phyloP scores from a whole-genome alignment of 1,284 basidiomycete genomes.

The Fomitopsis schrenkii region DNA sequence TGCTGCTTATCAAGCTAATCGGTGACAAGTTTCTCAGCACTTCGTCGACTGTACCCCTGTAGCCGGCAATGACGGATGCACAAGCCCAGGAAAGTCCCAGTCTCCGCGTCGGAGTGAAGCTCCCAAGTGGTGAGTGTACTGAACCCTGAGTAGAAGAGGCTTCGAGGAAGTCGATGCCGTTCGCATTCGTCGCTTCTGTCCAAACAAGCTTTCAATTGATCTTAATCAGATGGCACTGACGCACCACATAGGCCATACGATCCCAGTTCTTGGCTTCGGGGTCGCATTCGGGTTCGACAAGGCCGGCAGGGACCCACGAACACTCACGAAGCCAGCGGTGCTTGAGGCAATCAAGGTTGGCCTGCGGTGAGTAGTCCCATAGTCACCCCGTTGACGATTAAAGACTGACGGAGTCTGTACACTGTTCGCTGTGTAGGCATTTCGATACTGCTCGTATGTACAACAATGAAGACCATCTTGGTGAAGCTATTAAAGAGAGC shows the following conservation, averaged over 20 bases:
- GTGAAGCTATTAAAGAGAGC: constrained; percentile 51
- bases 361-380: constrained; percentile 48
- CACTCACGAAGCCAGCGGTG: constrained; percentile 52
- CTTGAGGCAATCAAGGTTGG: constrained; percentile 66
- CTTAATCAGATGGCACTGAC: neutral
- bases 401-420: neutral
- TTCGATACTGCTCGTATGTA: constrained; percentile 74
- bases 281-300: constrained; percentile 31
- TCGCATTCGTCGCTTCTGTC: neutral
- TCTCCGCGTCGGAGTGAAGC: too few relatives aligned
- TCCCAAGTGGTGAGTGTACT: neutral
- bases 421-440: constrained; percentile 46
- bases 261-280: constrained; percentile 78
- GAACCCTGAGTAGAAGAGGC: too few relatives aligned
- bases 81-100: too few relatives aligned
- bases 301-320: constrained; percentile 49
- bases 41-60: too few relatives aligned
- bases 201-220: neutral
- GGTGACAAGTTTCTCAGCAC: too few relatives aligned
- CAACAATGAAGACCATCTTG: constrained; percentile 65
- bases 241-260: constrained; percentile 39
- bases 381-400: neutral
- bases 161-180: neutral
- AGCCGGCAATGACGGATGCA: too few relatives aligned
- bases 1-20: too few relatives aligned